These are phyloP conservation scores for Rubroshorea leprosula DNA, from an alignment of 345 rosid genomes.

Conservation along the genomic window DNA sequence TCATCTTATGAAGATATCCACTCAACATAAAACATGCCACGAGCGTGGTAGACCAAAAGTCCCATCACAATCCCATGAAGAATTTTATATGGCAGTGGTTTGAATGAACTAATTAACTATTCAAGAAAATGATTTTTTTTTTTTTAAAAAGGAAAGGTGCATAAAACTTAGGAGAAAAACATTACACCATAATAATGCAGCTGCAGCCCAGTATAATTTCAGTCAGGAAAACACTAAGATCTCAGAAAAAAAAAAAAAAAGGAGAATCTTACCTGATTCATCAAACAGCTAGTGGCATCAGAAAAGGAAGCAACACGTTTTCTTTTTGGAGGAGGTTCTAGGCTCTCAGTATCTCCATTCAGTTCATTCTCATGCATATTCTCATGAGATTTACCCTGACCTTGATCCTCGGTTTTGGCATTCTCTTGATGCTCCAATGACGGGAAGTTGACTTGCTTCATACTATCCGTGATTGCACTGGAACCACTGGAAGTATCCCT, in stretches of 20 bases:
- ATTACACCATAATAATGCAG: not conserved
- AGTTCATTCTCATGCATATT: conserved; percentile 23
- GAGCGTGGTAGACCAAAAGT: too few relatives aligned
- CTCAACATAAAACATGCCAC: too few relatives aligned
- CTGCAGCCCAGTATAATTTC: not conserved
- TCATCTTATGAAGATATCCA: too few relatives aligned
- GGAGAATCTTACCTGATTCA: conserved; percentile 92
- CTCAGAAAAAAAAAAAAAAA: not conserved
- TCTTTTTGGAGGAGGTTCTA: conserved; percentile 56
- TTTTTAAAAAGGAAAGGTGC: not conserved
- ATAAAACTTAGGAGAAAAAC: not conserved
- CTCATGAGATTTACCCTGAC: conserved; percentile 27
- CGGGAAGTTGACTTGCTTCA: conserved; percentile 25
- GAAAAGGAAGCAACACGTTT: conserved; percentile 33
- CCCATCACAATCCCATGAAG: too few relatives aligned
- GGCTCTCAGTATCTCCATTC: conserved; percentile 37
- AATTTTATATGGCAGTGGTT: too few relatives aligned
- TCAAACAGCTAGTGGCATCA: conserved; percentile 48
- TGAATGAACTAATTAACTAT: too few relatives aligned
- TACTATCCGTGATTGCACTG: conserved; percentile 16
- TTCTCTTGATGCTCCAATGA: conserved; percentile 28
- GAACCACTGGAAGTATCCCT: conserved; percentile 25
- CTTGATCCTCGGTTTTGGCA: conserved; percentile 24
- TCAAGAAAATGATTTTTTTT: not conserved
- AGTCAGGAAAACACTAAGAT: not conserved